Percentiles rank a stretch among this genome's conserved stretches.
These are phyloP conservation scores for Clausena lansium DNA, from an alignment of 345 rosid species.

Conservation along the genomic window DNA sequence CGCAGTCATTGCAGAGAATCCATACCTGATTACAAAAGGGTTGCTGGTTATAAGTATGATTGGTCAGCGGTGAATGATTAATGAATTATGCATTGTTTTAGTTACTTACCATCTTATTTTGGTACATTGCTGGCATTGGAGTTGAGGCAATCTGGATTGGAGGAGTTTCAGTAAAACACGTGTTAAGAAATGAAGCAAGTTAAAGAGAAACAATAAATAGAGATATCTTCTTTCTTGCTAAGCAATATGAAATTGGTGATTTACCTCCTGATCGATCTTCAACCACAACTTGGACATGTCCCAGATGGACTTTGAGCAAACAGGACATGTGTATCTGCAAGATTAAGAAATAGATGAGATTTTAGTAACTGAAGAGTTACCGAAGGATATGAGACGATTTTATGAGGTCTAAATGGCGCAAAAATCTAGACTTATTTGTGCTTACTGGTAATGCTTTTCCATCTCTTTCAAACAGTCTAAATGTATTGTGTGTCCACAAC, in stretches of 20 bases:
- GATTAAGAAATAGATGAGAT: constrained; percentile 8
- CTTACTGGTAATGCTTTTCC: constrained; percentile 50
- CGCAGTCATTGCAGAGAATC: constrained; percentile 93
- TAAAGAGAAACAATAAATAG: background rate
- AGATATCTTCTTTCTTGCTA: background rate
- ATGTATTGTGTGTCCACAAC: constrained; percentile 71
- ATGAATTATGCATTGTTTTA: background rate
- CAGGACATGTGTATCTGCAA: constrained; percentile 78
- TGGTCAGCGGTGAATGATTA: background rate
- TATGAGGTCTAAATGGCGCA: background rate
- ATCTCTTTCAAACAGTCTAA: constrained; percentile 53
- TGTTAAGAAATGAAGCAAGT: constrained; percentile 1
- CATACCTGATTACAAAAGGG: constrained; percentile 44
- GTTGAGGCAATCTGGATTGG: constrained; percentile 62
- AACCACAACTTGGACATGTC: constrained; percentile 76
- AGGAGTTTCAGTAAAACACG: background rate
- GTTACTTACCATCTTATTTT: constrained; percentile 58
- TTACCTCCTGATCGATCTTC: constrained; percentile 83
- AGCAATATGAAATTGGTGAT: background rate
- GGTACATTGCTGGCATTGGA: constrained; percentile 72
- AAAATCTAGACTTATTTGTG: background rate
- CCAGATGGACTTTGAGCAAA: constrained; percentile 79
- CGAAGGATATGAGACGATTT: background rate
- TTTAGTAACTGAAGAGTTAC: background rate
- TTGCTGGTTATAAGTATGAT: background rate